phyloP scores from a whole-genome alignment of 176 grass and related monocot species.

The Hsuehochloa calcarea region DNA sequence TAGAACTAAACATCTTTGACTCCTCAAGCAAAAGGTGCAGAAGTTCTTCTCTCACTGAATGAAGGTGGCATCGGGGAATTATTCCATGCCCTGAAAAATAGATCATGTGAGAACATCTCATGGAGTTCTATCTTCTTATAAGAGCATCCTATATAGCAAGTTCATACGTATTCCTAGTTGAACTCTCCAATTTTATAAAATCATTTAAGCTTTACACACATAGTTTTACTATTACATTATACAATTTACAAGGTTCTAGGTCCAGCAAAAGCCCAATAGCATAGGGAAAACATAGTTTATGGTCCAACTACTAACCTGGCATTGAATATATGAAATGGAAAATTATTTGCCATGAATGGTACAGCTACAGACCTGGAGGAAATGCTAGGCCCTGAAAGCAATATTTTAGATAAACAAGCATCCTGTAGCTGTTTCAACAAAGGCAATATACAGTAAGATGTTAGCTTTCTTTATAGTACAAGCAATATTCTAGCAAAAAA shows the following conservation, averaged over 20 bases:
- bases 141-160: conserved; percentile 1
- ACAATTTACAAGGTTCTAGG: background rate
- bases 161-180: conserved; percentile 23
- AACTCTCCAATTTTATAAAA: conserved; percentile 27
- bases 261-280: background rate
- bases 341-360: background rate
- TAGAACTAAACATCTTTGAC: conserved; percentile 61
- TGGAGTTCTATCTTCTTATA: conserved; percentile 9
- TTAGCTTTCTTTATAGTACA: conserved; percentile 17
- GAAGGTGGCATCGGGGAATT: conserved; percentile 48
- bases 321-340: conserved; percentile 25
- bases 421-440: conserved; percentile 70
- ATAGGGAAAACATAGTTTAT: background rate
- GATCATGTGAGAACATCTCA: conserved; percentile 25
- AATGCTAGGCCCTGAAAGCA: conserved; percentile 97
- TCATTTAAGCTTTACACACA: background rate
- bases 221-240: background rate
- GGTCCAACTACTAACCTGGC: conserved; percentile 21
- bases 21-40: conserved; percentile 90
- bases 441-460: conserved; percentile 31
- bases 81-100: conserved; percentile 78
- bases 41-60: conserved; percentile 68
- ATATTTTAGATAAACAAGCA: conserved; percentile 99
- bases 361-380: conserved; percentile 70
- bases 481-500: conserved; percentile 3